Percentiles rank a stretch among this genome's conserved stretches.
Evolutionary conservation across 31 red algal species (phyloP).

Genomic region (Odonthalia washingtoniensis): DNA sequence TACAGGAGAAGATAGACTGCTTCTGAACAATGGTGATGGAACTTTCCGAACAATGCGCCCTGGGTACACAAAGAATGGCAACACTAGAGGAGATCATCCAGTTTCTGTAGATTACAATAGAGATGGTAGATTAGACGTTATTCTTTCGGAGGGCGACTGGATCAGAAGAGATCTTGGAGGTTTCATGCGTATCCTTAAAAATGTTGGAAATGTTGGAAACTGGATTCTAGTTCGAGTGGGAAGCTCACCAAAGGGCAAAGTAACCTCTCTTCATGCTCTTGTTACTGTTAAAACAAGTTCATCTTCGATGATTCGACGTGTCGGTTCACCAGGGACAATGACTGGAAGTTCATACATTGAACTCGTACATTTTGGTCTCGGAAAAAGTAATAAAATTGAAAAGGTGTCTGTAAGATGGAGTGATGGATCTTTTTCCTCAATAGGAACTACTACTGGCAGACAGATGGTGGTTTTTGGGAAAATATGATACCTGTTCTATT

Average conservation of each 20-base stretch:
- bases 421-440: too few relatives aligned
- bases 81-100: constrained; percentile 49
- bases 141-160: constrained; percentile 42
- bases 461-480: too few relatives aligned
- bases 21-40: constrained; percentile 60
- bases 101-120: constrained; percentile 62
- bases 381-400: too few relatives aligned
- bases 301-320: constrained; percentile 26
- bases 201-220: constrained; percentile 10
- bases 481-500: too few relatives aligned
- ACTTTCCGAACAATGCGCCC: constrained; percentile 40
- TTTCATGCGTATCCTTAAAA: constrained; percentile 25
- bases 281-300: constrained; percentile 24
- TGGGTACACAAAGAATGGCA: constrained; percentile 12
- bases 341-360: too few relatives aligned
- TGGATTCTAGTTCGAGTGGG: constrained; percentile 48
- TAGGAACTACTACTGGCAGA: too few relatives aligned
- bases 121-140: constrained; percentile 58
- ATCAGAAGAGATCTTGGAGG: not conserved
- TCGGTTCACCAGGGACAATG: too few relatives aligned
- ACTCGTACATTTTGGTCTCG: too few relatives aligned
- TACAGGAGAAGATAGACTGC: constrained; percentile 36
- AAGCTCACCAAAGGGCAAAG: not conserved
- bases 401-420: too few relatives aligned
- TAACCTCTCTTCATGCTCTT: constrained; percentile 33